Evolutionary conservation across 441 rosid genomes (phyloP).

Genomic region (Iberis amara): DNA sequence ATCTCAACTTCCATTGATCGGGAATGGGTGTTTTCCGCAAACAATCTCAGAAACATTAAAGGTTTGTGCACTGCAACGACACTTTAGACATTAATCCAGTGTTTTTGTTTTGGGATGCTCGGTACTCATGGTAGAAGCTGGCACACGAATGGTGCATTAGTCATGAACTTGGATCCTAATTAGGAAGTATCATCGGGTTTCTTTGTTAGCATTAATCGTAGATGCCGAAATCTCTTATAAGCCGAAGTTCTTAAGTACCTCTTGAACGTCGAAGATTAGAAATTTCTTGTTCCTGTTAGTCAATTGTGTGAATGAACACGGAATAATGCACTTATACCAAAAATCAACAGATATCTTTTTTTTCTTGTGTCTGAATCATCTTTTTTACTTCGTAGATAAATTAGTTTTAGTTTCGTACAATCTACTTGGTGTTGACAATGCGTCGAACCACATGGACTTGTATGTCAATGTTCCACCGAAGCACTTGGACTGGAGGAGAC

Average conservation of each 20-base stretch:
- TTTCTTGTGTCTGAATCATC: not conserved
- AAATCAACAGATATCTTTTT: not conserved
- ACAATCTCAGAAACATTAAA: constrained; percentile 38
- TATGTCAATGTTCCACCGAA: constrained; percentile 43
- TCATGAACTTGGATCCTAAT: too few species aligned
- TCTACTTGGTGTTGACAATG: constrained; percentile 78
- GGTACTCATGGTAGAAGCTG: not conserved
- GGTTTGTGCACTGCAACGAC: constrained; percentile 35
- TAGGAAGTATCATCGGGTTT: not conserved
- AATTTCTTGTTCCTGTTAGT: too few species aligned
- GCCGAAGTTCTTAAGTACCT: not conserved
- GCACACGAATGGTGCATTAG: not conserved
- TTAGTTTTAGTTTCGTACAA: constrained; percentile 76
- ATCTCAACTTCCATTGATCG: constrained; percentile 36
- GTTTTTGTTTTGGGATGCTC: not conserved
- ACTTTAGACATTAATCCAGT: not conserved
- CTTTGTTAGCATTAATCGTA: not conserved
- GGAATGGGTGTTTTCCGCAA: constrained; percentile 54
- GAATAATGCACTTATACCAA: too few species aligned
- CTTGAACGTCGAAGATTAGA: not conserved
- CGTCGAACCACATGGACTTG: constrained; percentile 69
- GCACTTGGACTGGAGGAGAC: constrained; percentile 63
- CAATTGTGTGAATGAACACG: too few species aligned
- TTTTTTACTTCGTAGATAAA: constrained; percentile 45
- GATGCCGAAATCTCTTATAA: not conserved